phyloP scores from a whole-genome alignment of 805 yeast species.

The Saturnispora kantuleensis region DNA sequence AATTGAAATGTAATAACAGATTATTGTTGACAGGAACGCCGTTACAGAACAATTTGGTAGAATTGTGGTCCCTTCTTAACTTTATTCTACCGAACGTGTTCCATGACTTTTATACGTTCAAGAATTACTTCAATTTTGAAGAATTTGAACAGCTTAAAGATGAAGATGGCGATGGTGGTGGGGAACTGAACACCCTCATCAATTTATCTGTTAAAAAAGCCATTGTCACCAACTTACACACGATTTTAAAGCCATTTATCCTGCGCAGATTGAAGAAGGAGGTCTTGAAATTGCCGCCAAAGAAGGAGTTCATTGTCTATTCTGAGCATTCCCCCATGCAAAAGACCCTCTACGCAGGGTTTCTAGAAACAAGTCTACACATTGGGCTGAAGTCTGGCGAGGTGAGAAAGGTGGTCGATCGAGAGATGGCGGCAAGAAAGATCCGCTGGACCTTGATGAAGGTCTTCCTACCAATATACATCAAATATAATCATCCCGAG shows the following conservation, averaged over 20 bases:
- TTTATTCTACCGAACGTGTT: constrained; percentile 90
- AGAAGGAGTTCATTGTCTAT: constrained; percentile 79
- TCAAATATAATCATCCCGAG: constrained; percentile 9
- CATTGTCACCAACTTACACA: constrained; percentile 68
- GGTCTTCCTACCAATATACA: constrained; percentile 31
- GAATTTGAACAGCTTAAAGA: constrained; percentile 34
- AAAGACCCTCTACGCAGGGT: constrained; percentile 30
- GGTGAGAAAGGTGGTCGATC: not conserved
- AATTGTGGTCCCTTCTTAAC: constrained; percentile 85
- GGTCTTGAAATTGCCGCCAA: constrained; percentile 72
- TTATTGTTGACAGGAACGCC: constrained; percentile 93
- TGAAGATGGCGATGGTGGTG: constrained; percentile 20
- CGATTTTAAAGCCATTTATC: constrained; percentile 80
- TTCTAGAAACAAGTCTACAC: constrained; percentile 6
- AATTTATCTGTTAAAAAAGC: constrained; percentile 48
- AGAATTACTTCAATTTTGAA: constrained; percentile 88
- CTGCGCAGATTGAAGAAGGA: constrained; percentile 71
- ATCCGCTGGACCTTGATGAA: constrained; percentile 33
- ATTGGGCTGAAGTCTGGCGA: constrained; percentile 1
- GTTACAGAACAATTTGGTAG: constrained; percentile 80
- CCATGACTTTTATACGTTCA: constrained; percentile 80
- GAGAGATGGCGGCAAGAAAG: constrained; percentile 1
- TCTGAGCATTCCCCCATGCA: constrained; percentile 59
- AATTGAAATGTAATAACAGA: constrained; percentile 58
- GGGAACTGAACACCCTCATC: constrained; percentile 41